These are phyloP conservation scores for Sugiyamaella xylanicola DNA, from an alignment of 1,139 yeast species.

Conservation along the genomic window DNA sequence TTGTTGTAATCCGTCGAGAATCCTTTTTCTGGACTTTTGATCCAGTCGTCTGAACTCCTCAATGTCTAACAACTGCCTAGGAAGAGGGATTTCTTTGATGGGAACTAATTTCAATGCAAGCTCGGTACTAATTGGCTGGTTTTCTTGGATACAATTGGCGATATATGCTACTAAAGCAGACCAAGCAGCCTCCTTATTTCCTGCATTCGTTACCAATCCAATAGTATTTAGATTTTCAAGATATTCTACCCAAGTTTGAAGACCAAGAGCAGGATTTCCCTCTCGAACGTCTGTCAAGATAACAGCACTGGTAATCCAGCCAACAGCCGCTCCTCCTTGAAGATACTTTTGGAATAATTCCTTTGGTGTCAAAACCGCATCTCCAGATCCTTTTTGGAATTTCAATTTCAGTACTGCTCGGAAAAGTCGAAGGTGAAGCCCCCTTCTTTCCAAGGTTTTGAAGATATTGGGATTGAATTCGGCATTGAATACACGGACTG, in stretches of 20 bases:
- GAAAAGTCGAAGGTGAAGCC: slow-evolving; percentile 12
- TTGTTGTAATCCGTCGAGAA: slow-evolving; percentile 28
- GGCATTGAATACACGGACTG: slow-evolving; percentile 8
- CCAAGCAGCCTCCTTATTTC: slow-evolving; percentile 36
- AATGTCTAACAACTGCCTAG: slow-evolving; percentile 27
- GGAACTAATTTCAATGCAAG: slow-evolving; percentile 40
- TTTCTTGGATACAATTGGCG: slow-evolving; percentile 30
- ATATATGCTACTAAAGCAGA: slow-evolving; percentile 39
- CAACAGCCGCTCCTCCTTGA: slow-evolving; percentile 29
- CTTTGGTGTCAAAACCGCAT: slow-evolving; percentile 6
- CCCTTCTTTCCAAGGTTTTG: slow-evolving; percentile 1
- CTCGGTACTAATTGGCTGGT: slow-evolving; percentile 30
- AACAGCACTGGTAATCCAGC: slow-evolving; percentile 37
- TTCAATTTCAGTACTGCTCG: slow-evolving; percentile 10
- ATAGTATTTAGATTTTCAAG: slow-evolving; percentile 37
- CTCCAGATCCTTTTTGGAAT: background rate
- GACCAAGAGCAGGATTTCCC: slow-evolving; percentile 37
- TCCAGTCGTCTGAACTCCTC: slow-evolving; percentile 24
- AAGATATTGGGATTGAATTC: slow-evolving; percentile 4
- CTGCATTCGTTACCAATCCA: slow-evolving; percentile 30
- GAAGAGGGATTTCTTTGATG: slow-evolving; percentile 35
- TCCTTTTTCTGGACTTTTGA: slow-evolving; percentile 16
- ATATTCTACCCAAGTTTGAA: slow-evolving; percentile 42
- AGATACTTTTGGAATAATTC: slow-evolving; percentile 25
- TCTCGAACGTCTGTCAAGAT: slow-evolving; percentile 32